Conservation (phyloP, 768 basidiomycete genomes). For the Suillus subalutaceus region DNA sequence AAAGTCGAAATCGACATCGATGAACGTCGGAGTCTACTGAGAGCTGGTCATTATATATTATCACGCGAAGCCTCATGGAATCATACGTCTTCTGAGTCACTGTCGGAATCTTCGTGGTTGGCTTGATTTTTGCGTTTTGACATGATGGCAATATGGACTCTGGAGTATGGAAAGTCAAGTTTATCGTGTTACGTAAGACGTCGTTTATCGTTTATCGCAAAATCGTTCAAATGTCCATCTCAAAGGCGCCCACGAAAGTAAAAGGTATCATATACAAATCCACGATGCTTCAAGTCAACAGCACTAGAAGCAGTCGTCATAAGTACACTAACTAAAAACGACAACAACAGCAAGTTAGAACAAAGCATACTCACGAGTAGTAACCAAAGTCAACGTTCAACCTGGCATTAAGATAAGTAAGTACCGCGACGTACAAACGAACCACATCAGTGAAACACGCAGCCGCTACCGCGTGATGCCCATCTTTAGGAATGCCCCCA, state of each 20-base stretch:
- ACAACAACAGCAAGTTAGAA: constrained; percentile 11
- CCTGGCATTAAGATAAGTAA: not conserved
- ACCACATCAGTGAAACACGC: not conserved
- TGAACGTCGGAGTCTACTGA: constrained; percentile 20
- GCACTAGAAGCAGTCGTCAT: not conserved
- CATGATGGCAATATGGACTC: constrained; percentile 38
- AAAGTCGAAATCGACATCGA: constrained; percentile 73
- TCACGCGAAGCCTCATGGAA: constrained; percentile 28
- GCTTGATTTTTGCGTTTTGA: constrained; percentile 55
- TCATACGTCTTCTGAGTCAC: constrained; percentile 45
- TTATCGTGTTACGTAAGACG: constrained; percentile 2
- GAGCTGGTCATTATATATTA: constrained; percentile 5
- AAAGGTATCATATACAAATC: constrained; percentile 5
- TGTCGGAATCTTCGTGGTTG: constrained; percentile 37
- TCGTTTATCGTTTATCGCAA: not conserved
- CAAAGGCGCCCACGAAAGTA: not conserved
- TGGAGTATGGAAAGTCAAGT: not conserved
- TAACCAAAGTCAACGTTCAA: not conserved
- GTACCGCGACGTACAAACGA: constrained; percentile 3
- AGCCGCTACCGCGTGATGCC: constrained; percentile 59
- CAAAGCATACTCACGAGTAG: not conserved
- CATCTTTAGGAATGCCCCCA: constrained; percentile 90
- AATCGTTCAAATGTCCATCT: not conserved
- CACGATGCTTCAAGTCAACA: not conserved
- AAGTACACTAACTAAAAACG: constrained; percentile 5